Percentiles rank a stretch among this genome's conserved stretches.
Conservation (phyloP, 768 basidiomycete genomes). For the Boletus vermiculosoides region DNA sequence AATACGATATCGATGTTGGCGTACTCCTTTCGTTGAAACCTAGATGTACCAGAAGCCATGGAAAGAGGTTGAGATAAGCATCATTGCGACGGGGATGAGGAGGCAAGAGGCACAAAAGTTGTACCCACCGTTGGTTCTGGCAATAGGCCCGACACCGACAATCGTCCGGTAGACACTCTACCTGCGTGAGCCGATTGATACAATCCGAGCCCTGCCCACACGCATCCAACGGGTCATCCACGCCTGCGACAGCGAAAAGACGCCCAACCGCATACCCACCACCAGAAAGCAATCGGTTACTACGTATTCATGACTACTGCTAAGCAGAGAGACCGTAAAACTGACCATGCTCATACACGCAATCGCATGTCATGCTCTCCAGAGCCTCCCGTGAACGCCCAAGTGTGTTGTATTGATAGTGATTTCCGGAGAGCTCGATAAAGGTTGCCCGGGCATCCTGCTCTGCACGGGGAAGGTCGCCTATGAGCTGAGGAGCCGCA, state of each 20-base stretch:
- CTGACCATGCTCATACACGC: conserved; percentile 79
- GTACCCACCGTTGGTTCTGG: conserved; percentile 84
- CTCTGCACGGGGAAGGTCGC: conserved; percentile 75
- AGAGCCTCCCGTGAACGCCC: conserved; percentile 86
- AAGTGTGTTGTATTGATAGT: conserved; percentile 83
- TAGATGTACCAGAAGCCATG: conserved; percentile 30
- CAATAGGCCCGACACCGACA: conserved; percentile 82
- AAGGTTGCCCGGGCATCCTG: conserved; percentile 72
- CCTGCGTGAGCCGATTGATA: conserved; percentile 95
- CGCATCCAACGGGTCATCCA: conserved; percentile 59
- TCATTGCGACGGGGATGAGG: neutral
- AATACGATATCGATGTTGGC: conserved; percentile 84
- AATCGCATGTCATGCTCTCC: conserved; percentile 97
- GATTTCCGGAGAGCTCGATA: conserved; percentile 68
- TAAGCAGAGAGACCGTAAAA: conserved; percentile 26
- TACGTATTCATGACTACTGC: conserved; percentile 31
- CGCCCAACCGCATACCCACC: conserved; percentile 18
- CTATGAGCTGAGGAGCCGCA: conserved; percentile 65
- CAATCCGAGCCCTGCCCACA: conserved; percentile 91
- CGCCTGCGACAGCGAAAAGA: conserved; percentile 42
- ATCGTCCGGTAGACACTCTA: conserved; percentile 90
- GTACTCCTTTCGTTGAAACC: conserved; percentile 86
- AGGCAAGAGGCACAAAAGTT: neutral
- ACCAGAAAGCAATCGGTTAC: conserved; percentile 22
- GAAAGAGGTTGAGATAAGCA: conserved; percentile 3